Conservation (phyloP, 164 flowering plant genomes). For the Tinospora cordifolia region DNA sequence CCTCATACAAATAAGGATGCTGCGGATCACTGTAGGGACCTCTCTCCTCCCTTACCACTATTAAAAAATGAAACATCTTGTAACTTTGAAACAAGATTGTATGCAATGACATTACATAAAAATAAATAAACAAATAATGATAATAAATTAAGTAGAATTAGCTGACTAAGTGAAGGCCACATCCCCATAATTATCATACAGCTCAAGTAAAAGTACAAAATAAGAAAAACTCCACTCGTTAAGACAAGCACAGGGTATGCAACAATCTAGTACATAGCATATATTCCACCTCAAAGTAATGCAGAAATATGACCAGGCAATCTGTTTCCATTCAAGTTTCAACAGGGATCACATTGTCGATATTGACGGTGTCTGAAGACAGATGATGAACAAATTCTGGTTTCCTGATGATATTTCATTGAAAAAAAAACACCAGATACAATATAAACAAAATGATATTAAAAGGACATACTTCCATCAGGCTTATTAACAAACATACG, state of each 20-base stretch:
- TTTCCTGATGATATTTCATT: background rate
- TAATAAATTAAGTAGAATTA: no score
- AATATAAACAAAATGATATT: background rate
- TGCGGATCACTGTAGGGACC: slow-evolving; percentile 94
- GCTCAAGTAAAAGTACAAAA: background rate
- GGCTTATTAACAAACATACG: slow-evolving; percentile 96
- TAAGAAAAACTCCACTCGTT: background rate
- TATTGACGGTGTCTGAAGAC: background rate
- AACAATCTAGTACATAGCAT: background rate
- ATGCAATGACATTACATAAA: background rate
- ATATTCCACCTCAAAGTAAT: background rate
- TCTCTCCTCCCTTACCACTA: slow-evolving; percentile 87
- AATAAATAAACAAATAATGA: background rate
- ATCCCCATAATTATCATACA: background rate
- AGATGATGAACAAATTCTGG: no score
- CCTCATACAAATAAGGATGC: slow-evolving; percentile 92
- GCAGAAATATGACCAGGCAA: background rate
- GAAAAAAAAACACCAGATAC: background rate
- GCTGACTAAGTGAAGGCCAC: background rate
- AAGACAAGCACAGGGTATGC: background rate
- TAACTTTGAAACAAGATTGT: slow-evolving; percentile 1
- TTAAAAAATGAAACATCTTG: slow-evolving; percentile 9
- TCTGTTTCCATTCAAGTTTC: no score
- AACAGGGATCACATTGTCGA: no score
- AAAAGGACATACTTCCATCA: slow-evolving; percentile 74